phyloP scores from a whole-genome alignment of 164 flowering plant species.

The Chimonanthus praecox region DNA sequence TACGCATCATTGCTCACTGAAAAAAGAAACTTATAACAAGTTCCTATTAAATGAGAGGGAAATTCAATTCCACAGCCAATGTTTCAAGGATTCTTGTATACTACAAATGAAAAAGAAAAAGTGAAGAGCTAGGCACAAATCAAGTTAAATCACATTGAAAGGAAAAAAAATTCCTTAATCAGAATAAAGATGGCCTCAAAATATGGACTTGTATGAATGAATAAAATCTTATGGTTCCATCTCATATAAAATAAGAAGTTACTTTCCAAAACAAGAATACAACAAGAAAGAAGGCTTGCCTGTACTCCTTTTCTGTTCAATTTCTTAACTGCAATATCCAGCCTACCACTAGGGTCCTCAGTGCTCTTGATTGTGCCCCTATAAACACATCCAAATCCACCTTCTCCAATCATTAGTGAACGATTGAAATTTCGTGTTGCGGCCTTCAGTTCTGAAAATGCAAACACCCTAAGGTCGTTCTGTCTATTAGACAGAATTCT shows the following conservation, averaged over 20 bases:
- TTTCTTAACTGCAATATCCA: slow-evolving; percentile 75
- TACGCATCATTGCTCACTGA: neutral
- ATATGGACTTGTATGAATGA: neutral
- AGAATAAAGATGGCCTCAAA: no score
- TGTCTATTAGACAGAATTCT: slow-evolving; percentile 44
- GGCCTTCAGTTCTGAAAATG: slow-evolving; percentile 53
- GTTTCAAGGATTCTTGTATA: neutral
- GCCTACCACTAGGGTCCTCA: slow-evolving; percentile 43
- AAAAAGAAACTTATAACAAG: neutral
- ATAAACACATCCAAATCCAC: slow-evolving; percentile 90
- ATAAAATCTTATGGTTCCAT: neutral
- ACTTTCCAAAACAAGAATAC: no score
- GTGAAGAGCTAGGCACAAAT: no score
- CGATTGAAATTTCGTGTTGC: slow-evolving; percentile 72
- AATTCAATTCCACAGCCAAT: neutral
- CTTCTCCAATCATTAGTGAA: slow-evolving; percentile 70
- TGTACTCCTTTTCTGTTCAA: slow-evolving; percentile 74
- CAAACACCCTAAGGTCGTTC: slow-evolving; percentile 66
- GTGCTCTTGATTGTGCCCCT: slow-evolving; percentile 49
- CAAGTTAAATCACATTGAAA: neutral
- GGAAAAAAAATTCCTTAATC: neutral
- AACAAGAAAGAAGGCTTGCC: slow-evolving; percentile 32
- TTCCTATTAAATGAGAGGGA: neutral
- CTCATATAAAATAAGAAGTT: neutral
- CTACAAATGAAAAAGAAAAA: neutral